These are phyloP conservation scores for Neophaeococcomyces mojaviensis DNA, from an alignment of 2,329 filamentous ascomycete species.

Conservation along the genomic window DNA sequence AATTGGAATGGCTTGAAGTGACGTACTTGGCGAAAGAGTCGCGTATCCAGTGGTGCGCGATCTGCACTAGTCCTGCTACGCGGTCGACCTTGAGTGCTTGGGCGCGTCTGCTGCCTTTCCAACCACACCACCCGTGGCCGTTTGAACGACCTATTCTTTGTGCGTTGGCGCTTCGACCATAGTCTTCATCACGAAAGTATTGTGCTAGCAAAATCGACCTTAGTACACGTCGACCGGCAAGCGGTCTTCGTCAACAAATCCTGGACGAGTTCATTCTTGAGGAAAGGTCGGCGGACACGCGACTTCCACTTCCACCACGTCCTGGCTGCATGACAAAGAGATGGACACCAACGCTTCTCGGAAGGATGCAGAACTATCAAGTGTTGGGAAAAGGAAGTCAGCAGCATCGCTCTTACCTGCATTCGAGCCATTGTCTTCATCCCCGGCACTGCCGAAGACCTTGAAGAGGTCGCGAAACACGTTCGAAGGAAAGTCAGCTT, in stretches of 20 bases:
- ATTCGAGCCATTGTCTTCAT: constrained; percentile 43
- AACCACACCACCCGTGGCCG: constrained; percentile 9
- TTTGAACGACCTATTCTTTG: constrained; percentile 2
- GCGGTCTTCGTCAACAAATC: not conserved
- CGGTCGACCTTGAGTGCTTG: not conserved
- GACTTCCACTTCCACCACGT: constrained; percentile 1
- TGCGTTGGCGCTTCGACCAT: constrained; percentile 1
- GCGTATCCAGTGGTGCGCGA: constrained; percentile 1
- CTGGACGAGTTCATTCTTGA: not conserved
- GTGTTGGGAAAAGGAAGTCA: constrained; percentile 39
- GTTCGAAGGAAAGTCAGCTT: constrained; percentile 38
- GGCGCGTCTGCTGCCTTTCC: constrained; percentile 8
- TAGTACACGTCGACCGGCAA: not conserved
- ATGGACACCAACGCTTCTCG: constrained; percentile 5
- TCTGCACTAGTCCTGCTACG: constrained; percentile 6
- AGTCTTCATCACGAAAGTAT: not conserved
- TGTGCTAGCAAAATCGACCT: not conserved
- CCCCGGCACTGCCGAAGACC: constrained; percentile 41
- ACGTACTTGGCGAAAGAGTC: constrained; percentile 3
- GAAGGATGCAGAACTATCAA: constrained; percentile 18
- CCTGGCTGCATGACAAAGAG: constrained; percentile 9
- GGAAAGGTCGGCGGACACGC: not conserved
- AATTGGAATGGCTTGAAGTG: not conserved
- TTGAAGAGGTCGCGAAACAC: constrained; percentile 41
- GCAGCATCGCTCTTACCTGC: constrained; percentile 40